Evolutionary conservation across 108 stramenopile species (phyloP).

Genomic region (Nitzschia sp.): DNA sequence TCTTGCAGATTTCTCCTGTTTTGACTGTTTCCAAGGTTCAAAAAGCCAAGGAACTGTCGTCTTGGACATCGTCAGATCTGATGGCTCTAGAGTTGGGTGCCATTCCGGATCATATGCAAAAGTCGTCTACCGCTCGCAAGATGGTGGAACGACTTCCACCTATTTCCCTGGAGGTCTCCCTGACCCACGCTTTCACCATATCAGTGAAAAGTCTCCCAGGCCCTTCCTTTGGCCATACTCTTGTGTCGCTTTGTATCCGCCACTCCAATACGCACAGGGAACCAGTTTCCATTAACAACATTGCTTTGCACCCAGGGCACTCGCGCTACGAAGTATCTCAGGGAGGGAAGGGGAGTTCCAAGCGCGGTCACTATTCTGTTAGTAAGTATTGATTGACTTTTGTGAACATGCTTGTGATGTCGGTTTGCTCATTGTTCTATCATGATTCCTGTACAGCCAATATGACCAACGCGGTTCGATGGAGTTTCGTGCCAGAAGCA

Average conservation of each 20-base stretch:
- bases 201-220: constrained; percentile 37
- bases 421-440: constrained; percentile 1
- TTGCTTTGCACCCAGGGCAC: constrained; percentile 83
- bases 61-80: constrained; percentile 1
- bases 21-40: constrained; percentile 15
- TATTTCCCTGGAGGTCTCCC: constrained; percentile 11
- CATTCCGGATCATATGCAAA: constrained; percentile 38
- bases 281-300: constrained; percentile 65
- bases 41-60: not conserved
- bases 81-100: constrained; percentile 38
- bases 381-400: constrained; percentile 16
- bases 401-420: not conserved
- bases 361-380: constrained; percentile 47
- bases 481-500: constrained; percentile 68
- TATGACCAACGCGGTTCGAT: constrained; percentile 72
- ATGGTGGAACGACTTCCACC: constrained; percentile 25
- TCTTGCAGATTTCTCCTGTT: constrained; percentile 32
- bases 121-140: not conserved
- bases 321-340: constrained; percentile 30
- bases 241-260: constrained; percentile 67
- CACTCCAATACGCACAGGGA: constrained; percentile 72
- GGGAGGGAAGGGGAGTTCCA: constrained; percentile 19
- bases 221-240: constrained; percentile 51
- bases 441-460: constrained; percentile 35
- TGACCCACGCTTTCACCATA: constrained; percentile 49